Evolutionary conservation across 2,329 filamentous ascomycete genomes (phyloP).

Genomic region (Fusarium mundagurra): DNA sequence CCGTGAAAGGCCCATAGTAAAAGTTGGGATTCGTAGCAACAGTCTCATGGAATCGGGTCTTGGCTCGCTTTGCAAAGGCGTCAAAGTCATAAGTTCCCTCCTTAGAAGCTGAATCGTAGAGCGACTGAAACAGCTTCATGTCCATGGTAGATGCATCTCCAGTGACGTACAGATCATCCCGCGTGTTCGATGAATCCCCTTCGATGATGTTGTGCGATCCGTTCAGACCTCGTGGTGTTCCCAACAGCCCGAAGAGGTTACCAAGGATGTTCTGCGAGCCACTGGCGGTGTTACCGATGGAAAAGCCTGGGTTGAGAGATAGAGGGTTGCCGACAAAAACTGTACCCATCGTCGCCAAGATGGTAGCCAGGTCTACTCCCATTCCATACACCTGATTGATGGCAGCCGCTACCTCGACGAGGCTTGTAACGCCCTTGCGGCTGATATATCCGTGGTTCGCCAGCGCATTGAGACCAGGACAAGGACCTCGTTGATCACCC

Average conservation of each 20-base stretch:
- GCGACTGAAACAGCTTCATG: not conserved
- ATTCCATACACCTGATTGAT: conserved; percentile 26
- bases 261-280: conserved; percentile 9
- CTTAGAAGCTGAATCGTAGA: conserved; percentile 9
- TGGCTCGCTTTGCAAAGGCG: not conserved
- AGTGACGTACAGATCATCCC: conserved; percentile 13
- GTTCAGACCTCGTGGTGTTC: conserved; percentile 10
- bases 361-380: conserved; percentile 2
- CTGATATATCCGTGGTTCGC: conserved; percentile 51
- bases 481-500: conserved; percentile 43
- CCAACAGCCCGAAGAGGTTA: conserved; percentile 5
- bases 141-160: conserved; percentile 16
- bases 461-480: conserved; percentile 50
- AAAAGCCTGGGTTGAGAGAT: conserved; percentile 13
- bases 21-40: conserved; percentile 17
- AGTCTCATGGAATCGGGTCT: conserved; percentile 1
- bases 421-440: conserved; percentile 29
- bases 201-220: conserved; percentile 23
- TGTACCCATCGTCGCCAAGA: conserved; percentile 8
- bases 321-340: conserved; percentile 24
- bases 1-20: conserved; percentile 20
- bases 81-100: conserved; percentile 22
- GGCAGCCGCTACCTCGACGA: conserved; percentile 18
- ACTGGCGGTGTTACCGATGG: not conserved
- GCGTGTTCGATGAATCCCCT: conserved; percentile 14